phyloP scores from a whole-genome alignment of 169 alveolate species.

The Eimeria acervulina region DNA sequence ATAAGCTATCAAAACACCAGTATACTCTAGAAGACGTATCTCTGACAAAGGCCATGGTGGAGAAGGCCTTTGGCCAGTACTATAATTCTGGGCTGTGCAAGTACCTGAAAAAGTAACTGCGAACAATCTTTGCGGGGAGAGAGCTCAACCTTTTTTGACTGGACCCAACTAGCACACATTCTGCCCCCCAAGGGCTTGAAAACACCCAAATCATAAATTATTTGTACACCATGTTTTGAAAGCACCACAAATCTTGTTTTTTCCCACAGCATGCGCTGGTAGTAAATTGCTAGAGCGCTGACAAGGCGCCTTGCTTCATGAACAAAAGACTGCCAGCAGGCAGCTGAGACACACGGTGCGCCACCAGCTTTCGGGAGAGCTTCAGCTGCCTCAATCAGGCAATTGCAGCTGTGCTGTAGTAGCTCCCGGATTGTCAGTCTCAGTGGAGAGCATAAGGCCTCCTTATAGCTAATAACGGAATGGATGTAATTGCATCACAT shows the following conservation, averaged over 20 bases:
- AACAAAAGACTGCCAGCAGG: constrained; percentile 3
- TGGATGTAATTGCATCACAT: constrained; percentile 33
- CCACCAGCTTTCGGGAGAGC: neutral
- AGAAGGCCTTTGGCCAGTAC: constrained; percentile 80
- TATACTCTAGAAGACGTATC: constrained; percentile 82
- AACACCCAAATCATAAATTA: neutral
- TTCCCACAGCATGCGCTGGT: neutral
- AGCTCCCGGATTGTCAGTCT: neutral
- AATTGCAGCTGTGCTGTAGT: neutral
- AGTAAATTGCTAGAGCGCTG: constrained; percentile 20
- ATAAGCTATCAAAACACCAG: constrained; percentile 82
- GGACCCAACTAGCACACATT: too few relatives aligned
- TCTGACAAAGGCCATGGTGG: constrained; percentile 79
- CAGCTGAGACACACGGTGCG: constrained; percentile 23
- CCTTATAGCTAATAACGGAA: neutral
- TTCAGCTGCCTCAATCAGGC: constrained; percentile 1
- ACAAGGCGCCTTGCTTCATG: constrained; percentile 31
- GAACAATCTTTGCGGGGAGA: neutral
- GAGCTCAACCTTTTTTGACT: neutral
- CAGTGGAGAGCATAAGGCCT: neutral
- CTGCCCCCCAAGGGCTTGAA: neutral
- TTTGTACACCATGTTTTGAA: neutral
- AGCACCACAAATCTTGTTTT: neutral
- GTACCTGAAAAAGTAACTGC: constrained; percentile 57
- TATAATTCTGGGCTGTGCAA: constrained; percentile 84